Evolutionary conservation across 495 filamentous ascomycete species (phyloP).

Genomic region (Collariella sp.): DNA sequence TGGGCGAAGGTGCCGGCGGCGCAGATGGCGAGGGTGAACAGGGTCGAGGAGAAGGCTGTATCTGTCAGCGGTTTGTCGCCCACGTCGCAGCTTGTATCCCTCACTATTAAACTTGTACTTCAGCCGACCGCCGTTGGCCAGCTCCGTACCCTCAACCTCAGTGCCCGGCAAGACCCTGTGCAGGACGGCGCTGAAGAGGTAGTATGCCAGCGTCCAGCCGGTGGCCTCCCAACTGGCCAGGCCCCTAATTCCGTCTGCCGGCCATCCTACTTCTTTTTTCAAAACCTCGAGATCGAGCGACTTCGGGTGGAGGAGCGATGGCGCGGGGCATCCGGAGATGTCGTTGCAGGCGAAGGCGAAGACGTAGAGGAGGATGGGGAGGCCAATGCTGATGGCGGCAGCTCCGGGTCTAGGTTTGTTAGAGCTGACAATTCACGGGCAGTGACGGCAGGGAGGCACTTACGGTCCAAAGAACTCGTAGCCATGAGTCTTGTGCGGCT

Average conservation of each 20-base stretch:
- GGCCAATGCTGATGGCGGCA: constrained; percentile 61
- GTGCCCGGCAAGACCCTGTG: constrained; percentile 72
- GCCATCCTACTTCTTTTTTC: constrained; percentile 75
- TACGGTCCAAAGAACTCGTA: constrained; percentile 90
- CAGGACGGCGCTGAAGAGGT: constrained; percentile 63
- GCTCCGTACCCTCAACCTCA: constrained; percentile 57
- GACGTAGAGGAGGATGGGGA: constrained; percentile 66
- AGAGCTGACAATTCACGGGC: not conserved
- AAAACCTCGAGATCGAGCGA: constrained; percentile 60
- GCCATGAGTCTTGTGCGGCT: constrained; percentile 32
- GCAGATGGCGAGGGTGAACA: constrained; percentile 57
- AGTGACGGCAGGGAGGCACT: constrained; percentile 31
- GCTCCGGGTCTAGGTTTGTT: constrained; percentile 57
- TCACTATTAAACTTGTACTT: constrained; percentile 88
- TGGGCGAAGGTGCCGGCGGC: constrained; percentile 65
- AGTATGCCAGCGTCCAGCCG: constrained; percentile 66
- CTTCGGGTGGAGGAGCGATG: constrained; percentile 69
- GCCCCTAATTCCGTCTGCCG: constrained; percentile 54
- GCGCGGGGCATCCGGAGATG: constrained; percentile 79
- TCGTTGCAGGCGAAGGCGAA: constrained; percentile 87
- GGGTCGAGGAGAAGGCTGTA: constrained; percentile 68
- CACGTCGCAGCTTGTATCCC: constrained; percentile 1
- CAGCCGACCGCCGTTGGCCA: constrained; percentile 62
- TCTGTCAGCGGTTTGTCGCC: not conserved
- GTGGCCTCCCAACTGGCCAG: constrained; percentile 53